Conservation (phyloP, 106 monocot species). For the Dendrobium huoshanense region DNA sequence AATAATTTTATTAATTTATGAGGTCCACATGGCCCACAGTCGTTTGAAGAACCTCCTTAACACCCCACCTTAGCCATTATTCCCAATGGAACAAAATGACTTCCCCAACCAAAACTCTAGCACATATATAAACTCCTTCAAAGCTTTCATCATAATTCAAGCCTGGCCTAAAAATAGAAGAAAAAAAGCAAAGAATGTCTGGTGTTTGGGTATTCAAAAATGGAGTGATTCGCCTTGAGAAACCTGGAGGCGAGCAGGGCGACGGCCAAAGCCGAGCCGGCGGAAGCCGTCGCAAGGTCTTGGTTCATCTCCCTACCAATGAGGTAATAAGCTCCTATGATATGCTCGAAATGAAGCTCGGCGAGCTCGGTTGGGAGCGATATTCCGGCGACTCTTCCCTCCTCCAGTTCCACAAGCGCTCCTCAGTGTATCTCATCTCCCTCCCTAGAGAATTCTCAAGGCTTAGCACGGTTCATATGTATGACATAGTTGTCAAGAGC, state of each 20-base stretch:
- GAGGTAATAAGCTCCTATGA: slow-evolving; percentile 53
- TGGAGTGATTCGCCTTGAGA: slow-evolving; percentile 37
- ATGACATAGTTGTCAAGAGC: slow-evolving; percentile 71
- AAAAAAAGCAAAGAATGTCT: slow-evolving; percentile 22
- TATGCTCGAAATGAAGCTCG: slow-evolving; percentile 40
- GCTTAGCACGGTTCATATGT: slow-evolving; percentile 60
- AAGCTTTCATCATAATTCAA: too few species aligned
- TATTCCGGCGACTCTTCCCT: slow-evolving; percentile 32
- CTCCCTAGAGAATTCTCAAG: slow-evolving; percentile 50
- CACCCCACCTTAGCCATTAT: too few species aligned
- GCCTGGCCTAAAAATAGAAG: too few species aligned
- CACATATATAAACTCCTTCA: too few species aligned
- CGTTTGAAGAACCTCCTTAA: too few species aligned
- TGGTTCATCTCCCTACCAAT: slow-evolving; percentile 48
- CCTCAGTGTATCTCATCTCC: slow-evolving; percentile 59
- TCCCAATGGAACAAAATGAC: too few species aligned
- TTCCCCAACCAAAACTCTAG: too few species aligned
- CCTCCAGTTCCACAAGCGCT: slow-evolving; percentile 60
- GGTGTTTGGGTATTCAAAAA: slow-evolving; percentile 64
- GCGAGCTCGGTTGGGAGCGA: slow-evolving; percentile 50
- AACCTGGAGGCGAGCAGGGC: slow-evolving; percentile 7
- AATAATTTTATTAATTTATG: too few species aligned
- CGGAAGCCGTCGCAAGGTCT: slow-evolving; percentile 28
- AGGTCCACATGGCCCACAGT: too few species aligned
- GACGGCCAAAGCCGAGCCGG: background rate